Base-by-base conservation (phyloP, 1,284 basidiomycete genomes). In the Ustilago trichophora region DNA sequence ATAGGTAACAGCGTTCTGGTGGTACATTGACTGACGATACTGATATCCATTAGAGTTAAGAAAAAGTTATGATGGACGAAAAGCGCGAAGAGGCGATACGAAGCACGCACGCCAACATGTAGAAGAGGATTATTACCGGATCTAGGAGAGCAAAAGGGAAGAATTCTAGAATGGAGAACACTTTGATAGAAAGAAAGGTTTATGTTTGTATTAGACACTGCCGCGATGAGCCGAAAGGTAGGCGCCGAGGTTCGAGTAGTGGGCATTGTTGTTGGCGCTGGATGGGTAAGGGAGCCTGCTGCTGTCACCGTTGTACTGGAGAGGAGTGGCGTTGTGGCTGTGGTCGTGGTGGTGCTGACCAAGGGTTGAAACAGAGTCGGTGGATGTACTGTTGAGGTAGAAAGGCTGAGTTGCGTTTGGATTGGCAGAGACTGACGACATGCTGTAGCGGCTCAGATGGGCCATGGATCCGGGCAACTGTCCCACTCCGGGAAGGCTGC, bases 201-300 rank as follows among this genome's bases (percentile, higher is more conserved):
- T n/a, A n/a, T n/a, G n/a, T n/a, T n/a, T n/a, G n/a, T n/a, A n/a
- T n/a, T 43, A 72, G 36, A 68, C 59, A 50, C 72, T 74, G 37
- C 69, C 69, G 18, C 72, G 64, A 31, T 73, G 68, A 10, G 68
- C 64, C 33, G 63, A 59, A 15, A 74, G 50, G 44, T 74, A 74
- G n/a, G 72, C 72, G 21, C 69, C 69, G 6, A 74, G 22, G 37
- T 36, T 59, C 34, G 48, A 21, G 25, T 53, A 52, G 12, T 46
- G 47, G 9, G 51, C n/a, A n/a, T n/a, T 51, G 37, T 35, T 35
- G 34, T 32, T 37, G 6, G 27, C 35, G 24, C 33, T 43, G 27
- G 45, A 27, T 7, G 50, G 32, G 27, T 50, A 48, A 19, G 59
- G 34, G 15, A 56, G 29, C 15, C 53, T 26, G 44, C n/a, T n/a